phyloP scores from a whole-genome alignment of 352 stramenopile species.

The Phytopythium chamaehyphon region DNA sequence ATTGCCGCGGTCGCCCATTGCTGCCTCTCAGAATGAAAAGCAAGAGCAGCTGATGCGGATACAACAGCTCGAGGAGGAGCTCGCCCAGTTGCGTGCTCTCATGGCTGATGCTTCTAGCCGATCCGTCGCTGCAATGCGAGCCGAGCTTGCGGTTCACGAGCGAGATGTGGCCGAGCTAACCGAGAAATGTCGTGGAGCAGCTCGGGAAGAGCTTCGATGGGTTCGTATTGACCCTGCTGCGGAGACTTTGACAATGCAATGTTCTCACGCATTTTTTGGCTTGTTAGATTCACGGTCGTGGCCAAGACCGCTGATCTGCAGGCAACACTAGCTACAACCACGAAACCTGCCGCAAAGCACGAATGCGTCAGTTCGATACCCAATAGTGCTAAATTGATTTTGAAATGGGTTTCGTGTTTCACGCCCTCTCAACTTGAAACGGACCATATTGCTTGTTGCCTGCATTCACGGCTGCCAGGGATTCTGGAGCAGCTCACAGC shows the following conservation, averaged over 20 bases:
- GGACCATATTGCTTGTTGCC: too few relatives aligned
- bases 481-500: too few relatives aligned
- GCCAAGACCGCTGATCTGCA: too few relatives aligned
- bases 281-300: too few relatives aligned
- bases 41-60: constrained; percentile 7
- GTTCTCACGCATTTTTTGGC: too few relatives aligned
- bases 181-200: constrained; percentile 11
- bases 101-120: constrained; percentile 7
- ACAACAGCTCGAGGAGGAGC: constrained; percentile 10
- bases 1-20: background rate
- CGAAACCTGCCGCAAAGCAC: too few relatives aligned
- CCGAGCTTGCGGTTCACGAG: constrained; percentile 14
- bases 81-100: constrained; percentile 8
- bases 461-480: too few relatives aligned
- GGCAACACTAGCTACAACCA: too few relatives aligned
- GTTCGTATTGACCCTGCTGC: background rate
- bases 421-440: too few relatives aligned
- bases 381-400: too few relatives aligned
- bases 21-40: constrained; percentile 6
- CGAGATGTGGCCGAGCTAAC: constrained; percentile 11
- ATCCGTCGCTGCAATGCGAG: constrained; percentile 11
- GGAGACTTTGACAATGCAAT: background rate
- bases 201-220: constrained; percentile 18
- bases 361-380: too few relatives aligned
- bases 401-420: background rate